Percentiles rank a stretch among this genome's conserved stretches.
These are phyloP conservation scores for Chaetomium globosum DNA, from an alignment of 2,329 filamentous ascomycete species.

Conservation along the genomic window DNA sequence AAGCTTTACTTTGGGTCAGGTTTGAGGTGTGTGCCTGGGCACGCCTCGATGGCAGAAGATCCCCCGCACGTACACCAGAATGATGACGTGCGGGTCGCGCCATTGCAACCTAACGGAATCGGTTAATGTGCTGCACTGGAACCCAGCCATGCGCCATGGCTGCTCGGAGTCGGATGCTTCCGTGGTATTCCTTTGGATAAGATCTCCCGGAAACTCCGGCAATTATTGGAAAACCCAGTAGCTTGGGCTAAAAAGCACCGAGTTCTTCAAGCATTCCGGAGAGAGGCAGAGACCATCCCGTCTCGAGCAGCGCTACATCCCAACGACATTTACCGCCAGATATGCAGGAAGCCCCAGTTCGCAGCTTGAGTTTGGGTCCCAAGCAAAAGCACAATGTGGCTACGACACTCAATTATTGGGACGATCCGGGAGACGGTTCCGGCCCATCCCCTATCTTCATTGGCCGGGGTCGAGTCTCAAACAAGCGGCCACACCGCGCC, in stretches of 20 bases:
- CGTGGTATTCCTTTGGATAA: constrained; percentile 14
- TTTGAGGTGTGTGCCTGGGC: neutral
- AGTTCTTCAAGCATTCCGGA: neutral
- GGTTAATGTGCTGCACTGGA: constrained; percentile 1
- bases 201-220: constrained; percentile 12
- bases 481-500: constrained; percentile 40
- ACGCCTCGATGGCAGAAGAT: neutral
- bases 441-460: constrained; percentile 15
- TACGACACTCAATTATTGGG: constrained; percentile 22
- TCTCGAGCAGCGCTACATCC: neutral
- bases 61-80: neutral
- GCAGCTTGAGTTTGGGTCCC: neutral
- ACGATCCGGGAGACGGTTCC: constrained; percentile 17
- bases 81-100: neutral
- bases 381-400: constrained; percentile 11
- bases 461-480: constrained; percentile 31
- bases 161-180: constrained; percentile 4
- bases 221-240: neutral
- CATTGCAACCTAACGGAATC: neutral
- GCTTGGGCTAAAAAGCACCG: neutral
- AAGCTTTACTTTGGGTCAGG: neutral
- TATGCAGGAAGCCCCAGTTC: neutral
- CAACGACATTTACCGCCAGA: neutral
- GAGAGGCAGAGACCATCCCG: too few relatives aligned
- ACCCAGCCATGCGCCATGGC: neutral